phyloP scores from a whole-genome alignment of 2,329 filamentous ascomycete species.

The Scopulariopsis brevicaulis region DNA sequence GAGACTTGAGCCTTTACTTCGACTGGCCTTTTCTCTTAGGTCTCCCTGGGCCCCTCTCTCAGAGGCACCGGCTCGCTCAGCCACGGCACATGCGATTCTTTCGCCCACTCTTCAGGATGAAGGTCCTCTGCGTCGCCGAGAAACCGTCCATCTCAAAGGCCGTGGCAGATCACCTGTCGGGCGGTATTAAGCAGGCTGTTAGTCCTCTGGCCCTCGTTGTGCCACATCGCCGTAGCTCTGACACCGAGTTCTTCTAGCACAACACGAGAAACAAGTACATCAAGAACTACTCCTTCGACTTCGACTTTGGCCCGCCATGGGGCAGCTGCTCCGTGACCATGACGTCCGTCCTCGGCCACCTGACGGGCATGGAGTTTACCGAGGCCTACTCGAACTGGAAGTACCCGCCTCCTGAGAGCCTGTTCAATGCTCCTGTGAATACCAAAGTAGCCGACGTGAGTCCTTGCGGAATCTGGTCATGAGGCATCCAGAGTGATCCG shows the following conservation, averaged over 20 bases:
- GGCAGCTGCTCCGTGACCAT: constrained; percentile 78
- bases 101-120: constrained; percentile 26
- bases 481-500: background rate
- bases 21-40: background rate
- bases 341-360: constrained; percentile 85
- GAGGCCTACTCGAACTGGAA: constrained; percentile 67
- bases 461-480: background rate
- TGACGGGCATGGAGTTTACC: constrained; percentile 71
- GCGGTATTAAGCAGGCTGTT: constrained; percentile 61
- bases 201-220: constrained; percentile 17
- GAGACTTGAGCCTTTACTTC: background rate
- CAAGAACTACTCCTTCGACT: constrained; percentile 91
- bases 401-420: constrained; percentile 61
- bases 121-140: constrained; percentile 43
- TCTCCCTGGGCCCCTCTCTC: background rate
- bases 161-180: constrained; percentile 79
- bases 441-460: constrained; percentile 55
- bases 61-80: background rate
- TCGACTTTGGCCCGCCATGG: constrained; percentile 73
- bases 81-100: background rate
- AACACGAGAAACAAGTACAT: constrained; percentile 61
- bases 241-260: background rate
- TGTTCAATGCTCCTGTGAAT: constrained; percentile 73
- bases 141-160: constrained; percentile 93
- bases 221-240: background rate